Percentiles rank a stretch among this genome's conserved stretches.
Conservation (phyloP, 805 yeast species). For the Crinitomyces ghanaensis region DNA sequence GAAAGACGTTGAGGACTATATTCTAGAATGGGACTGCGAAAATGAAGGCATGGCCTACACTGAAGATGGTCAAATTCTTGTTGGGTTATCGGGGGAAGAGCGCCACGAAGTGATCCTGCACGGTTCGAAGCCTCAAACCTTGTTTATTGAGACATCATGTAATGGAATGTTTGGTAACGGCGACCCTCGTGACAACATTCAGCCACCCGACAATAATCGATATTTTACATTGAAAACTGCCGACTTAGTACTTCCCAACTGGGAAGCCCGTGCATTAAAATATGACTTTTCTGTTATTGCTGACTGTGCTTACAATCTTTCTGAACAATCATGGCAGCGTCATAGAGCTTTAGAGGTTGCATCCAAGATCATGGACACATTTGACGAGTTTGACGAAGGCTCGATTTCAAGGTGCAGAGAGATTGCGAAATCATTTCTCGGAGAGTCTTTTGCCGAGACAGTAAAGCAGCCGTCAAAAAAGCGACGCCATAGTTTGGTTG, state of each 20-base stretch:
- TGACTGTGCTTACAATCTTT: constrained; percentile 85
- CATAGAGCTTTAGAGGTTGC: constrained; percentile 72
- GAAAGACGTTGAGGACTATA: constrained; percentile 36
- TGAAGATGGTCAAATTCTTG: constrained; percentile 54
- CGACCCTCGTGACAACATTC: constrained; percentile 33
- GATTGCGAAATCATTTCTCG: constrained; percentile 53
- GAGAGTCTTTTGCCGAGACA: constrained; percentile 44
- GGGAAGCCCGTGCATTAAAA: constrained; percentile 63
- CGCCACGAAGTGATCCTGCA: constrained; percentile 56
- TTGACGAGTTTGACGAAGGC: constrained; percentile 46
- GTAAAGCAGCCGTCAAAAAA: neutral
- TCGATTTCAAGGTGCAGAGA: constrained; percentile 53
- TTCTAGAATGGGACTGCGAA: constrained; percentile 74
- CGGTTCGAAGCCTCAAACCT: constrained; percentile 42
- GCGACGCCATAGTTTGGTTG: constrained; percentile 33
- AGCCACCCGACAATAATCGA: constrained; percentile 61
- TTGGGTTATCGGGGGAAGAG: constrained; percentile 80
- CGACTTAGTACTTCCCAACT: constrained; percentile 70
- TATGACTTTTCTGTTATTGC: constrained; percentile 79
- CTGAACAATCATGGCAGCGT: constrained; percentile 70
- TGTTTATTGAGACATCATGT: constrained; percentile 82
- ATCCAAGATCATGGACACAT: constrained; percentile 70
- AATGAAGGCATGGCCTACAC: constrained; percentile 82
- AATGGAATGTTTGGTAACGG: constrained; percentile 92
- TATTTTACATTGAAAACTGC: constrained; percentile 56